Evolutionary conservation across 495 filamentous ascomycete genomes (phyloP), one percentile per base, ranked within the genome.

Genomic region (Lichenothelia convexa): DNA sequence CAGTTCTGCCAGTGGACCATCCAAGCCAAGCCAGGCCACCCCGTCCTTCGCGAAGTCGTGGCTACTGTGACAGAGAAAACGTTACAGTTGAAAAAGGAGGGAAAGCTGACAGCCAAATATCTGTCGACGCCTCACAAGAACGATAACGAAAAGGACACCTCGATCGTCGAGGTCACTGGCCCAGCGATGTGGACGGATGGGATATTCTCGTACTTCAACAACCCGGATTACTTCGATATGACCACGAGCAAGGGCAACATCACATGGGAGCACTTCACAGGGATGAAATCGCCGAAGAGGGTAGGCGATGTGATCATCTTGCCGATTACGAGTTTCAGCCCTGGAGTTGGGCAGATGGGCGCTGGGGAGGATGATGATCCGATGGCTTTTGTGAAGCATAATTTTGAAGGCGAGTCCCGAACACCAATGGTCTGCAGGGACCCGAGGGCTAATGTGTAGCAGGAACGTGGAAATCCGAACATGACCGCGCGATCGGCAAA

Each of bases 1-100:
- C 89, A 97, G 49, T 97, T 97, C 56, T 97, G 89, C 56, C 89
- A 97, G 53, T 97, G 89, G 89, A 97, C 89, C 3, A 93, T 97
- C 35, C 87, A 94, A 50, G 61, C 80, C 29, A 97, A 97, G 55
- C 79, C 89, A 0, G 89, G 89, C 5, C 89, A 97, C 49, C 89
- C 89, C 0, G 77, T 94, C 16, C 63, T 97, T 32, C 70, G 80
- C 18, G 83, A 94, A 39, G 71, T 94, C 35, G 80, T 97, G 19
- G 67, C 80, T 11, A 77, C 74, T 41, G 80, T 97, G 47, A 92
- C 85, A 1, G 63, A 79, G 44, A 71, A 84, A 50, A 78, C 86
- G 5, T 61, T 95, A 26, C 67, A 69, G 38, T 70, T 77, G 54
- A 87, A 92, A 59, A 63, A 67, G 42, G 61, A 61, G 15, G 80